Conservation (phyloP, 2,329 filamentous ascomycete genomes). For the Microdochium nivale region DNA sequence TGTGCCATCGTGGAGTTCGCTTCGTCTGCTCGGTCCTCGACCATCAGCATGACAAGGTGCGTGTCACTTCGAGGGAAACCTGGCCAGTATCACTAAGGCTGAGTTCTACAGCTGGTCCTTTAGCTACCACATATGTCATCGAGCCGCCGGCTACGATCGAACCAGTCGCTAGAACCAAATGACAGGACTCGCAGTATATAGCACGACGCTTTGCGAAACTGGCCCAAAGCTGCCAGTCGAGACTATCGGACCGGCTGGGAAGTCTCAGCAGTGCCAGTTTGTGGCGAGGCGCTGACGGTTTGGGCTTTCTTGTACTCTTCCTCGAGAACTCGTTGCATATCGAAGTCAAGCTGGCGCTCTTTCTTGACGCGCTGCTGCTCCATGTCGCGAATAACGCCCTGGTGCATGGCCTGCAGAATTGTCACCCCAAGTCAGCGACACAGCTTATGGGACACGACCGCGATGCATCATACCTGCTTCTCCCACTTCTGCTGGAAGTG, state of each 20-base stretch:
- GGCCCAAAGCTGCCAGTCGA: not conserved
- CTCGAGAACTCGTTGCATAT: constrained; percentile 79
- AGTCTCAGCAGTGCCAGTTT: not conserved
- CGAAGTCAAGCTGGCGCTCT: constrained; percentile 89
- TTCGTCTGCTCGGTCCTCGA: too few species aligned
- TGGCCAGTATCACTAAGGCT: too few species aligned
- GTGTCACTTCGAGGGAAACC: too few species aligned
- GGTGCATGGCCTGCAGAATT: constrained; percentile 73
- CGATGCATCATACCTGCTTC: constrained; percentile 54
- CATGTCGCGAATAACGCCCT: constrained; percentile 87
- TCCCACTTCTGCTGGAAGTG: constrained; percentile 84
- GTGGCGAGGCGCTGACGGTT: constrained; percentile 40
- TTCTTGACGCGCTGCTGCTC: constrained; percentile 86
- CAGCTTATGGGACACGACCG: not conserved
- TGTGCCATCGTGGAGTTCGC: too few species aligned
- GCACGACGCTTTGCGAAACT: too few species aligned
- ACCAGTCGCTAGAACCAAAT: too few species aligned
- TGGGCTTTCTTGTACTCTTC: constrained; percentile 86
- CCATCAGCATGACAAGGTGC: too few species aligned
- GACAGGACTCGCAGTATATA: too few species aligned
- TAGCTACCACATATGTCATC: too few species aligned
- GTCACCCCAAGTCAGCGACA: constrained; percentile 4
- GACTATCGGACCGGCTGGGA: not conserved
- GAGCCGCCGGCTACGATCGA: too few species aligned
- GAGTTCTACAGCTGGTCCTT: too few species aligned